Conservation (phyloP, 1,139 yeast genomes). For the Hanseniaspora gamundiae region DNA sequence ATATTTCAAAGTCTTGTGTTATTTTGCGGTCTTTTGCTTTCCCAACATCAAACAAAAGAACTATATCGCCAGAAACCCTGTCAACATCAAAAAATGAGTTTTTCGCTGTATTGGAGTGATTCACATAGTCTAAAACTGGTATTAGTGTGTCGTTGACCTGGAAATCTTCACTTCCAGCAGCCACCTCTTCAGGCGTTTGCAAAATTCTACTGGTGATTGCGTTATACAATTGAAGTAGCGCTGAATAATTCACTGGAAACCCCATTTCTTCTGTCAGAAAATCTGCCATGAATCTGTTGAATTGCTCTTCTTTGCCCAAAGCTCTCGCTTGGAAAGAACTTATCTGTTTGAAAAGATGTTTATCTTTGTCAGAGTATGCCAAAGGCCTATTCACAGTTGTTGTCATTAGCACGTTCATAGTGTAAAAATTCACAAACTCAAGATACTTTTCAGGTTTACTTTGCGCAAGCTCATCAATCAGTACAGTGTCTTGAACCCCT, state of each 20-base stretch:
- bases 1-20: constrained; percentile 31
- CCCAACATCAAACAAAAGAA: constrained; percentile 27
- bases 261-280: background rate
- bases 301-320: background rate
- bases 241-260: background rate
- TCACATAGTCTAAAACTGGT: constrained; percentile 56
- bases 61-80: constrained; percentile 32
- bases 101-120: constrained; percentile 34
- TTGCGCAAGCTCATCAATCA: no score
- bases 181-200: constrained; percentile 42
- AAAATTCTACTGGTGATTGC: constrained; percentile 47
- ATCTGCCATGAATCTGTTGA: background rate
- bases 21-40: constrained; percentile 6
- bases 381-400: background rate
- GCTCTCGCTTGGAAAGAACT: background rate
- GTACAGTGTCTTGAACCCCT: no score
- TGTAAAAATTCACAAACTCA: background rate
- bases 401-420: background rate
- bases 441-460: background rate
- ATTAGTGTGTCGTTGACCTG: constrained; percentile 45
- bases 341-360: background rate
- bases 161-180: constrained; percentile 24
- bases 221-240: constrained; percentile 32
- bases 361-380: background rate
- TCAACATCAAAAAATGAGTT: constrained; percentile 58